Evolutionary conservation across 805 yeast genomes (phyloP), one percentile per base, ranked within the genome.

Genomic region (Lipomyces orientalis): DNA sequence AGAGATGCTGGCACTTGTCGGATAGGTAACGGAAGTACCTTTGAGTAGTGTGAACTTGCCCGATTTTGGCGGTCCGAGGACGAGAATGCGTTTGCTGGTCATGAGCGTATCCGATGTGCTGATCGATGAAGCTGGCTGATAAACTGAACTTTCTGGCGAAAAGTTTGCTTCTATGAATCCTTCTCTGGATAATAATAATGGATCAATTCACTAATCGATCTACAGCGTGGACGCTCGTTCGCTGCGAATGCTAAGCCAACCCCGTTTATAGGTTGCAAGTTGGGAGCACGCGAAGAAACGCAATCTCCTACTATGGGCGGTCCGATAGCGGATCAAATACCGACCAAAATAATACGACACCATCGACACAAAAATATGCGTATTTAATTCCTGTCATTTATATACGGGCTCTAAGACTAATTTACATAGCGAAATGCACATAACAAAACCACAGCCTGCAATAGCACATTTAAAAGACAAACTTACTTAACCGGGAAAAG

Each of bases 31-130:
- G 25, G 33, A 57, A 25, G 19, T 68, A 73, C 78, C 74, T 62
- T 76, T 72, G 9, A 78, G 59, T 2, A 78, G 69, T 37, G 77
- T 70, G 14, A 75, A 61, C 61, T 80, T 80, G 54, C 82, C 82
- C 2, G 78, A 67, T 19, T 72, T 62, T 12, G 79, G 76, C 14
- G 71, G 65, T 1, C 82, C 82, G 1, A 78, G 77, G 49, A 71
- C 67, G 3, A 69, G 64, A 25, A 69, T 64, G 33, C 72, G 65
- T 33, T 68, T 68, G 19, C 64, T 55, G 16, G 37, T 46, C 57
- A 52, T 37, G 49, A n/a, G 10, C 0, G 49, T 43, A n/a, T 43
- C 29, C 29, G 29, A 2, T n/a, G 49, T 43, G 19, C 22, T 3
- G 19, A 9, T 19, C 49, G 6, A 4, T 1, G 19, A 10, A 19